A percentile compares a stretch with the other conserved stretches of the same genome.
Evolutionary conservation across 1,284 basidiomycete genomes (phyloP).

Genomic region (Boletellus deceptivus): DNA sequence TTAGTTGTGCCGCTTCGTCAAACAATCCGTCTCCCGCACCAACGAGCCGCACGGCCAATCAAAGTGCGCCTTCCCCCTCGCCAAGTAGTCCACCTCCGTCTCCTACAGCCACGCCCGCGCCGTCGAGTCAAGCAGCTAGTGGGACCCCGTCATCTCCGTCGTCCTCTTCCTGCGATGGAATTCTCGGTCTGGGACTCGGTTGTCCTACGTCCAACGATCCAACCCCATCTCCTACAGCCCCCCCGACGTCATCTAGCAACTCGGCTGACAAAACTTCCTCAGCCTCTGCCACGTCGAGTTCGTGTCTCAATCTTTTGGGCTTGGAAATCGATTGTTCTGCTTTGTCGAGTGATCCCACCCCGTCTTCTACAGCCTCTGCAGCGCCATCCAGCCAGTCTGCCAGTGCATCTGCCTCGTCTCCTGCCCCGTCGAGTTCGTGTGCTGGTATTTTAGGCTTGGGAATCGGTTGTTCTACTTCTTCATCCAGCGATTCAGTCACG

Average conservation of each 20-base stretch:
- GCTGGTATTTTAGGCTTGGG: constrained; percentile 14
- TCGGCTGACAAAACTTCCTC: background rate
- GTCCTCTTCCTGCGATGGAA: constrained; percentile 11
- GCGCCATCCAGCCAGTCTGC: background rate
- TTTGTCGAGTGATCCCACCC: constrained; percentile 14
- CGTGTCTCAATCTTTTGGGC: constrained; percentile 20
- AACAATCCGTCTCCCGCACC: constrained; percentile 1
- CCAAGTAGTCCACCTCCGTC: no score
- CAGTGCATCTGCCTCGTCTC: background rate
- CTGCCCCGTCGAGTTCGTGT: constrained; percentile 15
- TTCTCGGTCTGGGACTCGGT: constrained; percentile 9
- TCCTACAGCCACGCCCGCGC: no score
- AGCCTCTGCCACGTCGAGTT: background rate
- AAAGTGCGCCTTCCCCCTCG: no score
- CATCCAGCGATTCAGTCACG: background rate
- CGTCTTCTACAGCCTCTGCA: constrained; percentile 2
- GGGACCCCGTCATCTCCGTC: background rate
- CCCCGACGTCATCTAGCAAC: background rate
- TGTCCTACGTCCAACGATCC: background rate
- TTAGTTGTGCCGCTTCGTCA: constrained; percentile 16
- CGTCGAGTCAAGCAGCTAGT: no score
- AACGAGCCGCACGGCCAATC: no score
- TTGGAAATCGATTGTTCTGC: constrained; percentile 12
- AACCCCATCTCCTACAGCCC: background rate
- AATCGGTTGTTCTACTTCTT: constrained; percentile 10